phyloP scores from a whole-genome alignment of 2,329 filamentous ascomycete species.

The Beauveria medogensis region DNA sequence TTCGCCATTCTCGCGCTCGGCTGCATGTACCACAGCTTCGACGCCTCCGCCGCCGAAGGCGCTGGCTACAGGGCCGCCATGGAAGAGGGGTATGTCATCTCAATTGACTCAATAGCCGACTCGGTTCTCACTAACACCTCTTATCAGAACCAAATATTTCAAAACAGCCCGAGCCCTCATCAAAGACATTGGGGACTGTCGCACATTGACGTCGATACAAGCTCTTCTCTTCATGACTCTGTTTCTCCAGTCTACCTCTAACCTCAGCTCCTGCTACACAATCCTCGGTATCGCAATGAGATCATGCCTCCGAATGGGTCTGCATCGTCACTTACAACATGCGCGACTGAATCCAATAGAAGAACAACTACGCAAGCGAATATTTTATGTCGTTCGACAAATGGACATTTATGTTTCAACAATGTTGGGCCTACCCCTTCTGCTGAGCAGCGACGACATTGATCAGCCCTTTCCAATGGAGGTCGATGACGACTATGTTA shows the following conservation, averaged over 20 bases:
- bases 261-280: constrained; percentile 70
- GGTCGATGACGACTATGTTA: constrained; percentile 61
- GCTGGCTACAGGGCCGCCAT: constrained; percentile 42
- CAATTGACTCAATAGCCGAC: too few relatives aligned
- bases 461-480: constrained; percentile 58
- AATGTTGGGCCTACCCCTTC: constrained; percentile 56
- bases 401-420: constrained; percentile 65
- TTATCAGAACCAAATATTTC: constrained; percentile 56
- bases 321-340: constrained; percentile 65
- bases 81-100: constrained; percentile 44
- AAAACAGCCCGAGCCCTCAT: constrained; percentile 58
- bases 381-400: constrained; percentile 61
- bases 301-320: constrained; percentile 66
- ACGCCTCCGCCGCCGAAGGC: constrained; percentile 40
- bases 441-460: constrained; percentile 56
- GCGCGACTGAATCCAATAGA: constrained; percentile 55
- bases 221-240: constrained; percentile 72
- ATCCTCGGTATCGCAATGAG: constrained; percentile 72
- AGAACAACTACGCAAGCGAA: constrained; percentile 52
- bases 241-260: constrained; percentile 72
- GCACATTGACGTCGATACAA: constrained; percentile 67
- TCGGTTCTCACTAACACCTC: constrained; percentile 32
- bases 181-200: constrained; percentile 58
- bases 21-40: constrained; percentile 59
- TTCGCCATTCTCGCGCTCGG: constrained; percentile 65